Evolutionary conservation across 2,329 filamentous ascomycete species (phyloP).

Genomic region (Fusarium incarnatum): DNA sequence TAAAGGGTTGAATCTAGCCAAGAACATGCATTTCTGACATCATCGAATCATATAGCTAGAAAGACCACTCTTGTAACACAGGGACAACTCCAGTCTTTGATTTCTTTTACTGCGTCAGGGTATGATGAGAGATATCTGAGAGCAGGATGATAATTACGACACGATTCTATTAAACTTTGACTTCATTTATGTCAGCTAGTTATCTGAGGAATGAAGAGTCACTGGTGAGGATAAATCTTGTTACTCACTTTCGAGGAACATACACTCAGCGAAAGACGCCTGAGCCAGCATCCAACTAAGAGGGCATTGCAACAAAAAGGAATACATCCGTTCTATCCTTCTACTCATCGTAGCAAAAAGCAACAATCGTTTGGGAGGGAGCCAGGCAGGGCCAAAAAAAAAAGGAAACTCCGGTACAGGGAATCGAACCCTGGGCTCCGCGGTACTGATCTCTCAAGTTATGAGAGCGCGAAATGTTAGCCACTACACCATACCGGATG

Average conservation of each 20-base stretch:
- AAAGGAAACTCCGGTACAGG: slow-evolving; percentile 42
- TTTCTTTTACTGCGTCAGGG: background rate
- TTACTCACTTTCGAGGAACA: too few species aligned
- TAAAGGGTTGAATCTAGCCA: background rate
- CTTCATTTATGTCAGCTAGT: too few species aligned
- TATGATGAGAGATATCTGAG: background rate
- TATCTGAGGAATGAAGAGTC: too few species aligned
- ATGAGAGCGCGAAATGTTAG: slow-evolving; percentile 52
- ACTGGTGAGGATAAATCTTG: background rate
- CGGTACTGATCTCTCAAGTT: slow-evolving; percentile 29
- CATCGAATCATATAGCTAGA: background rate
- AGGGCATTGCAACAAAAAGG: background rate
- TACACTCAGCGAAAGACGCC: too few species aligned
- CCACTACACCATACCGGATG: slow-evolving; percentile 52
- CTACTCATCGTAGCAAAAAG: background rate
- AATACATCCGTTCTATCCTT: background rate
- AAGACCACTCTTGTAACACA: too few species aligned
- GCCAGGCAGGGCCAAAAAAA: too few species aligned
- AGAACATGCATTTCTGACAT: background rate
- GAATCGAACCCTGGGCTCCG: slow-evolving; percentile 47
- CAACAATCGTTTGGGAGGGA: background rate
- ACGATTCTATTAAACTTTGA: too few species aligned
- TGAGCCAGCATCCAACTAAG: background rate
- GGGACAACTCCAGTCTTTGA: background rate
- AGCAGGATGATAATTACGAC: background rate